Base-by-base conservation (phyloP, 2,329 filamentous ascomycete genomes). In the Pseudogymnoascus sp. region DNA sequence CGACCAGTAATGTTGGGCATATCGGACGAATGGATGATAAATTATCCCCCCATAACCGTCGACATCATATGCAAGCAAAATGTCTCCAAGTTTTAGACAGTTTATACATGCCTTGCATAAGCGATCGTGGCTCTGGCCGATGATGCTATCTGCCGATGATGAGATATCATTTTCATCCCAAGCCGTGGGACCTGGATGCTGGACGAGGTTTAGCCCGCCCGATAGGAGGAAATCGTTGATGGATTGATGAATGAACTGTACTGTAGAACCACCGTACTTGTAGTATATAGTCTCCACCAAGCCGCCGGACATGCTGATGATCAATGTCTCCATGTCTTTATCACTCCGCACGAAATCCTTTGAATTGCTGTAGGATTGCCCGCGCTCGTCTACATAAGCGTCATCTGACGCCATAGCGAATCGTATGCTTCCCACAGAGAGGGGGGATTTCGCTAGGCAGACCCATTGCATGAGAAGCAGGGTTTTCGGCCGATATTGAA, bases 221-320 rank as follows among this genome's bases (percentile, higher is more conserved):
- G 30, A 22, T 3, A 35, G 6, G 9, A 58, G 30, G 11, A 58
- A 58, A 58, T 58, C 53, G 4, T 37, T 37, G 18, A 58, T 11
- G 8, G 53, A 58, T 37, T 58, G 30, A 33, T 74, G 71, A 59
- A 73, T 72, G 41, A 74, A 77, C 62, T 77, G 75, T 9, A 76
- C 71, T 0, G 63, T 69, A 14, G 61, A 57, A 36, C 39, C 25
- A 3, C 59, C 2, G 38, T 6, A 15, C 20, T 15, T 33, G 30
- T 35, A 15, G 6, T 38, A 2, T 28, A 22, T 58, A 4, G 65
- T 58, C 18, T 67, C 65, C 1, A 64, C 67, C 15, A 69, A 35
- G 0, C 67, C 67, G n/a, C 66, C 66, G 1, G 64, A 65, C 3
- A 66, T 28, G 39, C 66, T 68, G 7, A 58, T 66, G 0, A 61